Percentiles rank a stretch among this genome's conserved stretches.
Evolutionary conservation across 768 basidiomycete species (phyloP).

Genomic region (Rhizopogon salebrosus): DNA sequence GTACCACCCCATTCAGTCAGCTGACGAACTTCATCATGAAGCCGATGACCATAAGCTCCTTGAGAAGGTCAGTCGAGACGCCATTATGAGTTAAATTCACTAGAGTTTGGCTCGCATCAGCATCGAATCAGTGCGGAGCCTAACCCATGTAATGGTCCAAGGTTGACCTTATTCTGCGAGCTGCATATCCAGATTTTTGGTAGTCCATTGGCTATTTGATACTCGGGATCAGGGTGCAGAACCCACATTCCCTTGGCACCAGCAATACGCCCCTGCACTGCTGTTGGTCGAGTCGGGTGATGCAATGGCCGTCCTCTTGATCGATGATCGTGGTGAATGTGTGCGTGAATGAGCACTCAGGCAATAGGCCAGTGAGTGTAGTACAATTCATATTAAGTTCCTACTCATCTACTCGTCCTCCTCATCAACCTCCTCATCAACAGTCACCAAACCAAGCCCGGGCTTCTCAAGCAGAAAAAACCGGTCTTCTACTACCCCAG

Average conservation of each 20-base stretch:
- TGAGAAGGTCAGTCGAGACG: slow-evolving; percentile 39
- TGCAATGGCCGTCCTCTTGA: too few species aligned
- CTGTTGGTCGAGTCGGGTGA: slow-evolving; percentile 37
- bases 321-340: too few species aligned
- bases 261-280: slow-evolving; percentile 54
- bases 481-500: not conserved
- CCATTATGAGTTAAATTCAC: slow-evolving; percentile 60
- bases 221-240: slow-evolving; percentile 42
- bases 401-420: not conserved
- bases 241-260: slow-evolving; percentile 61
- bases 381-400: too few species aligned
- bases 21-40: slow-evolving; percentile 42
- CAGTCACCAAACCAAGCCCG: not conserved
- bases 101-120: slow-evolving; percentile 43
- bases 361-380: too few species aligned
- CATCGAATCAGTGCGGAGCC: slow-evolving; percentile 40
- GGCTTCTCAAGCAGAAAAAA: not conserved
- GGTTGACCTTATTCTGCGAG: slow-evolving; percentile 58
- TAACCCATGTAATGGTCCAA: slow-evolving; percentile 18
- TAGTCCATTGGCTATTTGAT: slow-evolving; percentile 24
- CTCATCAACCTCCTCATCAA: not conserved
- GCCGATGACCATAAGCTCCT: slow-evolving; percentile 44
- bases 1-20: slow-evolving; percentile 50
- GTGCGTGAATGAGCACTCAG: too few species aligned
- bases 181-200: slow-evolving; percentile 57